Conservation (phyloP, 306 rosid genomes). For the Purshia tridentata region DNA sequence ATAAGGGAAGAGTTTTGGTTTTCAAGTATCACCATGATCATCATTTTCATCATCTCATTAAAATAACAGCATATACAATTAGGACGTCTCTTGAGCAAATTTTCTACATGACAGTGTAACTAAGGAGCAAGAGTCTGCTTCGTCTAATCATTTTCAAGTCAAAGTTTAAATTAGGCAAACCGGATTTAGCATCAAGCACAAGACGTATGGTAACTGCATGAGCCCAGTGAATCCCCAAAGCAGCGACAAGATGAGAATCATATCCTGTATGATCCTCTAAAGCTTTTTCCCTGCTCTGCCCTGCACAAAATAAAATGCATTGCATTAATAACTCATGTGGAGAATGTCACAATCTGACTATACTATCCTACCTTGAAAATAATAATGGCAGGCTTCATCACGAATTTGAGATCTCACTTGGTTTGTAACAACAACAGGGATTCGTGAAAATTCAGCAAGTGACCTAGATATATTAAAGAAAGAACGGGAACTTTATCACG, state of each 20-base stretch:
- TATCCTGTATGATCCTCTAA: constrained; percentile 37
- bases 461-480: constrained; percentile 50
- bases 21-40: not conserved
- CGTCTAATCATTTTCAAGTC: not conserved
- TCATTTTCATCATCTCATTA: not conserved
- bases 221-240: constrained; percentile 95
- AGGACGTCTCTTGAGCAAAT: not conserved
- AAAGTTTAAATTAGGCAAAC: constrained; percentile 32
- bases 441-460: constrained; percentile 88
- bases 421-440: constrained; percentile 87
- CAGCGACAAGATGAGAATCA: constrained; percentile 92
- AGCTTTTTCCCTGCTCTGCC: constrained; percentile 29
- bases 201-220: constrained; percentile 93
- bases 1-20: not conserved
- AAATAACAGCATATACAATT: not conserved
- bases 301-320: constrained; percentile 38
- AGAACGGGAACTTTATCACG: constrained; percentile 3
- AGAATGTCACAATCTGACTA: constrained; percentile 22
- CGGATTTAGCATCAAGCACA: constrained; percentile 83
- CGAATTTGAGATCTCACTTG: constrained; percentile 82
- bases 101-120: not conserved
- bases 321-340: constrained; percentile 16
- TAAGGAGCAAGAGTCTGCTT: not conserved
- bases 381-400: constrained; percentile 60
- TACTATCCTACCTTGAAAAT: constrained; percentile 75